Evolutionary conservation across 2,329 filamentous ascomycete species (phyloP), one percentile per base, ranked within the genome.

Genomic region (Aspergillus sp.): DNA sequence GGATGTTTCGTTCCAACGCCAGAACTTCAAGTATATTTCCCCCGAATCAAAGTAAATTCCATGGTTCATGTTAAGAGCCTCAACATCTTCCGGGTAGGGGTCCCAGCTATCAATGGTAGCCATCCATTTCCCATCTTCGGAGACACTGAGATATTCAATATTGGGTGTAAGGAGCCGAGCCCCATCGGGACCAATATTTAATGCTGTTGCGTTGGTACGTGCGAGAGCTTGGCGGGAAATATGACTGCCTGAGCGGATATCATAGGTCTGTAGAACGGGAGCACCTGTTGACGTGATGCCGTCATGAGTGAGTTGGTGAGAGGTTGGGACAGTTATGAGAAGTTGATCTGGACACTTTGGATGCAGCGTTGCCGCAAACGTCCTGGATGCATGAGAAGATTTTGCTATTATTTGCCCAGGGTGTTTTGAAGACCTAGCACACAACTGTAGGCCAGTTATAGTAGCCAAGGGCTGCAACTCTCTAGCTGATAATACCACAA

Each of bases 21-120:
- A 99, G 71, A 99, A 95, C 71, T 96, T 97, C 49, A 99, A 80
- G 67, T 89, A 90, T 0, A 92, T 84, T 71, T 98, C 93, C 8
- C 60, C 43, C 83, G 82, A 60, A 79, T 81, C 60, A 82, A 80
- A 34, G 8, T 2, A 32, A 41, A 42, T 9, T 17, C 78, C 80
- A 63, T 75, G 57, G 39, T 62, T 64, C 13, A 72, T 66, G 51
- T 80, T 74, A 26, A 89, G 72, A 55, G 82, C 82, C 39, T 84
- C 81, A 13, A 90, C 75, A 68, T 97, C 92, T 58, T 83, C 79
- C 12, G 78, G 76, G 9, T 90, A 85, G 1, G 92, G 92, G 51
- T 83, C 82, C 95, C 95, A 99, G 68, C 93, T 90, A 70, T 99
- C 95, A 1, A 96, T 84, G 1, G 91, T 97, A 4, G 89, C 93